These are phyloP conservation scores for Zymoseptoria brevis DNA, from an alignment of 2,329 filamentous ascomycete genomes.

Conservation along the genomic window DNA sequence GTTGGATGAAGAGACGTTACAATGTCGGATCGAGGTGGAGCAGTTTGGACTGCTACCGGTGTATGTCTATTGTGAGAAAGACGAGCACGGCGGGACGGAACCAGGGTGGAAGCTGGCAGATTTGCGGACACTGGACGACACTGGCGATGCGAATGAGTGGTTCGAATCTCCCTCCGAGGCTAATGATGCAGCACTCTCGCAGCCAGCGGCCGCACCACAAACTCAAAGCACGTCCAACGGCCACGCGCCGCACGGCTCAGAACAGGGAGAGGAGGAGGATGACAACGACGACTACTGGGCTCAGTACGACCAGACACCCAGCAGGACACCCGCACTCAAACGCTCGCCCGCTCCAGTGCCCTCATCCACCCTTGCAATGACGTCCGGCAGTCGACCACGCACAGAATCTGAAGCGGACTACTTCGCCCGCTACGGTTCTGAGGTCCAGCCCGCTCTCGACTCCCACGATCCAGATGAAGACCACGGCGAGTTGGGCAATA, in stretches of 20 bases:
- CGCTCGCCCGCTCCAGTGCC: constrained; percentile 52
- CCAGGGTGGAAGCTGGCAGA: constrained; percentile 68
- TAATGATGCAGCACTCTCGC: constrained; percentile 38
- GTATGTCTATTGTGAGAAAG: constrained; percentile 62
- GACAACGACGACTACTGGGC: constrained; percentile 68
- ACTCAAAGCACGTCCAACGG: constrained; percentile 18
- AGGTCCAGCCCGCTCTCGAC: constrained; percentile 73
- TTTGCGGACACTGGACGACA: constrained; percentile 50
- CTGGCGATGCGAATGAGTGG: constrained; percentile 50
- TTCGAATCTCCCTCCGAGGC: constrained; percentile 54
- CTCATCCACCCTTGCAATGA: constrained; percentile 21
- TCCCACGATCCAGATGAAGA: constrained; percentile 73
- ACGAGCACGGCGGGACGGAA: constrained; percentile 47
- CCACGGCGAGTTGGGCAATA: constrained; percentile 38
- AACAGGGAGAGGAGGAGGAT: constrained; percentile 52
- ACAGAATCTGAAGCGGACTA: constrained; percentile 57
- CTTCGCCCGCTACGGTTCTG: constrained; percentile 64
- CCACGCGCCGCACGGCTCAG: constrained; percentile 14
- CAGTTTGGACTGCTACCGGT: constrained; percentile 57
- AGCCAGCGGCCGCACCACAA: constrained; percentile 4
- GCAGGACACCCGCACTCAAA: constrained; percentile 54
- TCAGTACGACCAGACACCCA: constrained; percentile 64
- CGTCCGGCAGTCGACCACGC: background rate
- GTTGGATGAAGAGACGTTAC: constrained; percentile 68
- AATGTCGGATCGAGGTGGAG: constrained; percentile 55